A percentile compares a stretch with the other conserved stretches of the same genome.
Conservation (phyloP, 2,329 filamentous ascomycete genomes). For the Trichophyton benhamiae region DNA sequence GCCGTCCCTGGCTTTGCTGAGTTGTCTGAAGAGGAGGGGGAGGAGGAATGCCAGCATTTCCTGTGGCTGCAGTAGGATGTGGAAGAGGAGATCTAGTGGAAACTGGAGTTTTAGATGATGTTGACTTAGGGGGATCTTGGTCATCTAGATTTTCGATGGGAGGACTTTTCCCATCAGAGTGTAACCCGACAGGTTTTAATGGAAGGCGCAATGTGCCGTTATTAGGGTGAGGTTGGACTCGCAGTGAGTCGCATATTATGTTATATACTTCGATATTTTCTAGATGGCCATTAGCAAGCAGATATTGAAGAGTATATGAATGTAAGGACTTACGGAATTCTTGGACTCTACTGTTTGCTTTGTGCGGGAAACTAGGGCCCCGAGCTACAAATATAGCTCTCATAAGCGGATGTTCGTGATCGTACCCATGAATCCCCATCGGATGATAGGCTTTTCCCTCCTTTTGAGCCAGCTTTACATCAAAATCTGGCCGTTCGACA, state of each 20-base stretch:
- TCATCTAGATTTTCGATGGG: slow-evolving; percentile 23
- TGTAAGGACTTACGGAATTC: slow-evolving; percentile 58
- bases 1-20: slow-evolving; percentile 14
- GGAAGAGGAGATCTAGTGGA: background rate
- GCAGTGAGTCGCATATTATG: slow-evolving; percentile 78
- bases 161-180: slow-evolving; percentile 30
- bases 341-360: slow-evolving; percentile 64
- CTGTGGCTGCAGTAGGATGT: background rate
- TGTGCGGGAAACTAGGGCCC: slow-evolving; percentile 82
- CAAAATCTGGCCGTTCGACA: slow-evolving; percentile 65
- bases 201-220: slow-evolving; percentile 64
- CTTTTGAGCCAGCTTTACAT: slow-evolving; percentile 54
- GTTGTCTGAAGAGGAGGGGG: slow-evolving; percentile 5
- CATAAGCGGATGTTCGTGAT: slow-evolving; percentile 91
- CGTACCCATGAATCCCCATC: slow-evolving; percentile 81
- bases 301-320: background rate
- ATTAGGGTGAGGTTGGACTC: slow-evolving; percentile 60
- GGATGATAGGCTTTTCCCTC: slow-evolving; percentile 62
- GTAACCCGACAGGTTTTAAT: slow-evolving; percentile 33
- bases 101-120: background rate
- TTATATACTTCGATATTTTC: slow-evolving; percentile 96
- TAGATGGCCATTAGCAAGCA: slow-evolving; percentile 26
- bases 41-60: slow-evolving; percentile 6
- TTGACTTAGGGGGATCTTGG: background rate
- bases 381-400: slow-evolving; percentile 85